These are phyloP conservation scores for Penicillium corylophilum DNA, from an alignment of 2,329 filamentous ascomycete species.

Conservation along the genomic window DNA sequence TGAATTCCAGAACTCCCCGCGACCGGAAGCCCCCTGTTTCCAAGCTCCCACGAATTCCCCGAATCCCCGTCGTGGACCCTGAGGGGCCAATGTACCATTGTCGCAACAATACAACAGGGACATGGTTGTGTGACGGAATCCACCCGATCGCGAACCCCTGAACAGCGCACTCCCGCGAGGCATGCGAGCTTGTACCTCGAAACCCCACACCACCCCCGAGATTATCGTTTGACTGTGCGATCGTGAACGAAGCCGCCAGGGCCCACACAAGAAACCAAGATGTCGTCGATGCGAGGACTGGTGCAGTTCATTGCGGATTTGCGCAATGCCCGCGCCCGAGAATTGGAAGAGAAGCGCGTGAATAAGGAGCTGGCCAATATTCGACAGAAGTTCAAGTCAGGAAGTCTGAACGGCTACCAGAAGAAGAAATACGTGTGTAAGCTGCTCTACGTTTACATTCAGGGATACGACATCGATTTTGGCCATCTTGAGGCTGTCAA, in stretches of 20 bases:
- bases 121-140: conserved; percentile 32
- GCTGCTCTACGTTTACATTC: conserved; percentile 97
- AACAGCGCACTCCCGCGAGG: conserved; percentile 23
- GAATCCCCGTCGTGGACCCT: neutral
- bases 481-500: conserved; percentile 98
- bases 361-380: conserved; percentile 99
- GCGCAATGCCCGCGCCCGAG: conserved; percentile 88
- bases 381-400: conserved; percentile 96
- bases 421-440: conserved; percentile 99
- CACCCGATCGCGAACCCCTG: conserved; percentile 24
- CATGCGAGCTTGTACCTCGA: conserved; percentile 23
- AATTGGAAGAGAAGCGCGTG: conserved; percentile 97
- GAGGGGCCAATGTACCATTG: conserved; percentile 26
- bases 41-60: conserved; percentile 5
- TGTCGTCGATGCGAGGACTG: conserved; percentile 64
- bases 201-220: conserved; percentile 7
- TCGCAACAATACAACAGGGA: conserved; percentile 19
- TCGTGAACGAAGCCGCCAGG: neutral
- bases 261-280: conserved; percentile 19
- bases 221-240: neutral
- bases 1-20: conserved; percentile 11
- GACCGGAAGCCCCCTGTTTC: conserved; percentile 21
- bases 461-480: conserved; percentile 99
- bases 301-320: conserved; percentile 98
- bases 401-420: conserved; percentile 90